Conservation (phyloP, 1,284 basidiomycete species). For the Trichosporon faecale region DNA sequence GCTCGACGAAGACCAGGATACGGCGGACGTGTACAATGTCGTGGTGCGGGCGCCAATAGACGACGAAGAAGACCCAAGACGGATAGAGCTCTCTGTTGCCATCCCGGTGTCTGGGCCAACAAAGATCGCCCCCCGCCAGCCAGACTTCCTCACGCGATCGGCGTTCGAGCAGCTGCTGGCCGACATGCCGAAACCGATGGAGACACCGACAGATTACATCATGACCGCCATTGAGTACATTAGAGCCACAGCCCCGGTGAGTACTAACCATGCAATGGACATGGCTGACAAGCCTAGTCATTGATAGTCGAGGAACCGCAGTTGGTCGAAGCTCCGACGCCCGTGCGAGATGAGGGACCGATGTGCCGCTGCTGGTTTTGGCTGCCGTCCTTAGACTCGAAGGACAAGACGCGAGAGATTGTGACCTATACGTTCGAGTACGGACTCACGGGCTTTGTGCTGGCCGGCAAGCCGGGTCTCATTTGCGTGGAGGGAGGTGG, state of each 20-base stretch:
- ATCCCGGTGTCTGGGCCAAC: background rate
- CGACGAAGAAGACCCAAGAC: background rate
- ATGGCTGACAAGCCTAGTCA: background rate
- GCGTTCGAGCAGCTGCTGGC: conserved; percentile 22
- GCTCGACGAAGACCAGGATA: background rate
- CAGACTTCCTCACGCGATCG: conserved; percentile 27
- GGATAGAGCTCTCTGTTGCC: conserved; percentile 14
- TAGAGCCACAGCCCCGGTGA: background rate
- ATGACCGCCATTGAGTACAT: conserved; percentile 33
- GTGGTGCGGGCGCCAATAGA: conserved; percentile 19
- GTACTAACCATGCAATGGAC: background rate
- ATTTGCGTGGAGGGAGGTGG: conserved; percentile 53
- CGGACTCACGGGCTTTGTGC: conserved; percentile 52
- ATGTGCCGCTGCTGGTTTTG: conserved; percentile 51
- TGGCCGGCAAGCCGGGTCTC: conserved; percentile 53
- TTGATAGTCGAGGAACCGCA: background rate
- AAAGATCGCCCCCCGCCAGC: conserved; percentile 28
- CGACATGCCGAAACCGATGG: conserved; percentile 4
- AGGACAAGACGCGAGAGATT: conserved; percentile 52
- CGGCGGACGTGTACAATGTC: conserved; percentile 1
- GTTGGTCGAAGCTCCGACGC: background rate
- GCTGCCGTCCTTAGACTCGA: conserved; percentile 50
- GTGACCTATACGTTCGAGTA: conserved; percentile 48
- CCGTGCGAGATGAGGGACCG: conserved; percentile 15
- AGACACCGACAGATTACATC: conserved; percentile 31